phyloP scores from a whole-genome alignment of 805 yeast species.

The Grigorovia yakushimaensis region DNA sequence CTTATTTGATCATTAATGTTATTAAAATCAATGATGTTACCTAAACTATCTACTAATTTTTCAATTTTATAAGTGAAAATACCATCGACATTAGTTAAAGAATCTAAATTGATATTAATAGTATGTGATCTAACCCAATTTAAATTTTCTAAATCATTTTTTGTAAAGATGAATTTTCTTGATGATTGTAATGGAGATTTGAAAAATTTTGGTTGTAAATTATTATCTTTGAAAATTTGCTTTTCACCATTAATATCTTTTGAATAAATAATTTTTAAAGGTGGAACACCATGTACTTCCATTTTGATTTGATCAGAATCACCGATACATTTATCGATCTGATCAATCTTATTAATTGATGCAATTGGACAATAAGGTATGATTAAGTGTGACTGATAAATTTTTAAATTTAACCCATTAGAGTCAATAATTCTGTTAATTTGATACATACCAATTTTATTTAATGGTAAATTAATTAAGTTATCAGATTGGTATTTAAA shows the following conservation, averaged over 20 bases:
- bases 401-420: slow-evolving; percentile 50
- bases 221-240: slow-evolving; percentile 30
- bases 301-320: slow-evolving; percentile 44
- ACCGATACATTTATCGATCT: slow-evolving; percentile 52
- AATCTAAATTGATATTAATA: slow-evolving; percentile 37
- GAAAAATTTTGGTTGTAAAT: slow-evolving; percentile 42
- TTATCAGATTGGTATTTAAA: slow-evolving; percentile 36
- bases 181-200: slow-evolving; percentile 38
- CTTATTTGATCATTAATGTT: slow-evolving; percentile 19
- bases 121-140: slow-evolving; percentile 35
- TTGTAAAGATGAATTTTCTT: slow-evolving; percentile 13
- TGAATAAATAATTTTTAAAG: slow-evolving; percentile 51
- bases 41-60: slow-evolving; percentile 56
- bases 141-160: slow-evolving; percentile 32
- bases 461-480: slow-evolving; percentile 44
- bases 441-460: slow-evolving; percentile 67
- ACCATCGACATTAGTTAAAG: slow-evolving; percentile 38
- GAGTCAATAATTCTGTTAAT: slow-evolving; percentile 59
- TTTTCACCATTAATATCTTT: slow-evolving; percentile 33
- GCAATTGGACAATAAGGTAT: slow-evolving; percentile 77
- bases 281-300: slow-evolving; percentile 66
- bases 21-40: slow-evolving; percentile 42
- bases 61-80: slow-evolving; percentile 46
- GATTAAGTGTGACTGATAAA: slow-evolving; percentile 50
- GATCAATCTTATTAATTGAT: slow-evolving; percentile 34